Conservation (phyloP, 495 filamentous ascomycete species). For the Hyaloscypha variabilis region DNA sequence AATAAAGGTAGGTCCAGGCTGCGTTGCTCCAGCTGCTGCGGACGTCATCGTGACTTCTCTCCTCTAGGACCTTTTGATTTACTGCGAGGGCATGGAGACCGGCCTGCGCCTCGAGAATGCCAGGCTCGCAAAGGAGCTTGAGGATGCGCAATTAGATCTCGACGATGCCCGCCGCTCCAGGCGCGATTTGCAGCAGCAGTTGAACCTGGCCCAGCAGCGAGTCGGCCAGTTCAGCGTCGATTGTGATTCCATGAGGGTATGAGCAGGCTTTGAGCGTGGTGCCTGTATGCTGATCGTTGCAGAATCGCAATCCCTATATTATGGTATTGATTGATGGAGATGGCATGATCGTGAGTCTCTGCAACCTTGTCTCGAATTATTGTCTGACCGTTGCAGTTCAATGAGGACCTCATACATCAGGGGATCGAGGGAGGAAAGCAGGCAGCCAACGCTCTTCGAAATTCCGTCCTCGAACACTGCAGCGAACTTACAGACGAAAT, state of each 20-base stretch:
- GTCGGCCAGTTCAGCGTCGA: constrained; percentile 34
- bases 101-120: constrained; percentile 41
- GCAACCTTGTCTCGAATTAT: background rate
- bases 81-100: constrained; percentile 35
- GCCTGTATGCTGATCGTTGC: constrained; percentile 16
- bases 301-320: constrained; percentile 79
- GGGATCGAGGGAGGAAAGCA: constrained; percentile 71
- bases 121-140: constrained; percentile 35
- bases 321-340: constrained; percentile 78
- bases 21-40: background rate
- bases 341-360: constrained; percentile 62
- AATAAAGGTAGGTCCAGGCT: constrained; percentile 33
- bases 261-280: constrained; percentile 1
- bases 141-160: constrained; percentile 45
- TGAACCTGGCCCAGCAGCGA: constrained; percentile 36
- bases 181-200: constrained; percentile 45
- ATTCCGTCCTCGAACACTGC: constrained; percentile 52
- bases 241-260: constrained; percentile 42
- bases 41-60: constrained; percentile 20
- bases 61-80: constrained; percentile 47
- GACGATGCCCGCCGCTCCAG: constrained; percentile 40
- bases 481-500: constrained; percentile 50
- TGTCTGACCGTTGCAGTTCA: constrained; percentile 53
- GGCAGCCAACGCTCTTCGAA: constrained; percentile 65
- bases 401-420: constrained; percentile 61